phyloP scores from a whole-genome alignment of 257 asterid species.

The Striga asiatica region DNA sequence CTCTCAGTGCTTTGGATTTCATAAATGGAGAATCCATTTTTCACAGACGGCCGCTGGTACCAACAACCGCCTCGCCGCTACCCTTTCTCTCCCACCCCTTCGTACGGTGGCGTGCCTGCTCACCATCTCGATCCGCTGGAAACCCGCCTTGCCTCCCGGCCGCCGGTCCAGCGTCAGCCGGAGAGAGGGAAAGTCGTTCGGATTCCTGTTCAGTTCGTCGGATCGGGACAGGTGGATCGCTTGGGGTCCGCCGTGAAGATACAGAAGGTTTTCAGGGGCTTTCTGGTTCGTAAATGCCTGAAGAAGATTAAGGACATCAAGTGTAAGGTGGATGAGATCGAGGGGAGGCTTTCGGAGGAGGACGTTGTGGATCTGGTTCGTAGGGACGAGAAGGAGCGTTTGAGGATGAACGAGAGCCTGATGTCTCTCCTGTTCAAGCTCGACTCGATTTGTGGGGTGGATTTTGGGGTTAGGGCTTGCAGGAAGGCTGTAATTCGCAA shows the following conservation, averaged over 20 bases:
- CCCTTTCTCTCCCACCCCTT: background rate
- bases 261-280: conserved; percentile 73
- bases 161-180: background rate
- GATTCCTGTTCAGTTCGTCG: conserved; percentile 55
- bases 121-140: conserved; percentile 9
- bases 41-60: conserved; percentile 24
- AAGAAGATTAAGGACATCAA: conserved; percentile 34
- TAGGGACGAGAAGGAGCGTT: conserved; percentile 41
- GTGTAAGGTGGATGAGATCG: conserved; percentile 51
- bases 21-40: conserved; percentile 34
- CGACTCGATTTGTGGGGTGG: conserved; percentile 56
- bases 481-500: conserved; percentile 58
- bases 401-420: conserved; percentile 50
- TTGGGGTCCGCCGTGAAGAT: conserved; percentile 44
- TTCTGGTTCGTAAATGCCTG: conserved; percentile 48
- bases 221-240: conserved; percentile 24
- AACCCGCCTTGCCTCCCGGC: too few relatives aligned
- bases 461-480: conserved; percentile 52
- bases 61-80: conserved; percentile 17
- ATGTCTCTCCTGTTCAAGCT: conserved; percentile 62
- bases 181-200: conserved; percentile 29
- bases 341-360: conserved; percentile 23
- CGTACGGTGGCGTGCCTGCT: conserved; percentile 21
- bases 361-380: conserved; percentile 34
- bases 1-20: background rate